Conservation (phyloP, 108 stramenopile genomes). For the Seminavis robusta region DNA sequence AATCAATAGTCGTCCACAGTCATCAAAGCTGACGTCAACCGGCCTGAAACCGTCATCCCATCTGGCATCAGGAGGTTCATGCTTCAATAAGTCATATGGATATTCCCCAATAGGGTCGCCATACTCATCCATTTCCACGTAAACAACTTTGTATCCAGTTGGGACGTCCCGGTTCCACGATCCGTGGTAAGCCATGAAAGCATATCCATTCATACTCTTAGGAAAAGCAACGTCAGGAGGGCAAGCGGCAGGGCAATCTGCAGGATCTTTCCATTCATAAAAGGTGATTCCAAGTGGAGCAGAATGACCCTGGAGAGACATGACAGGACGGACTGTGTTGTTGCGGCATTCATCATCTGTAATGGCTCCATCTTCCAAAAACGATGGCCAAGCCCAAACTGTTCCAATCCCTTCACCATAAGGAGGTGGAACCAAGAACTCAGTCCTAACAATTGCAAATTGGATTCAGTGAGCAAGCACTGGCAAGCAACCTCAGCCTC, state of each 20-base stretch:
- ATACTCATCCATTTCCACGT: conserved; percentile 48
- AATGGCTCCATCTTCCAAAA: conserved; percentile 20
- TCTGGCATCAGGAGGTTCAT: conserved; percentile 38
- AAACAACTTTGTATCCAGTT: conserved; percentile 76
- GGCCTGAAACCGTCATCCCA: conserved; percentile 65
- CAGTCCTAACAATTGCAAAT: too few species aligned
- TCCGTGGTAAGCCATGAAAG: conserved; percentile 75
- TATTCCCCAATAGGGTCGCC: conserved; percentile 32
- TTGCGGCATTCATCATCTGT: conserved; percentile 66
- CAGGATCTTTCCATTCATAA: conserved; percentile 41
- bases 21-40: conserved; percentile 73
- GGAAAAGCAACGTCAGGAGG: conserved; percentile 44
- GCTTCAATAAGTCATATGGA: conserved; percentile 55
- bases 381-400: conserved; percentile 71
- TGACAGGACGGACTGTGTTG: conserved; percentile 33
- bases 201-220: conserved; percentile 53
- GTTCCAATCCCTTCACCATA: conserved; percentile 47
- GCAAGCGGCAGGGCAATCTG: conserved; percentile 10
- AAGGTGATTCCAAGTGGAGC: conserved; percentile 79
- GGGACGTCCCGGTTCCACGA: conserved; percentile 74
- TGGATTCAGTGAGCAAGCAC: too few species aligned
- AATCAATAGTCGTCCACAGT: conserved; percentile 61
- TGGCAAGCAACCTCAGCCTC: too few species aligned
- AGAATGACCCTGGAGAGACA: conserved; percentile 70
- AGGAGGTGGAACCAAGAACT: conserved; percentile 40